phyloP scores from a whole-genome alignment of 768 basidiomycete species.

The Amanita molliuscula region DNA sequence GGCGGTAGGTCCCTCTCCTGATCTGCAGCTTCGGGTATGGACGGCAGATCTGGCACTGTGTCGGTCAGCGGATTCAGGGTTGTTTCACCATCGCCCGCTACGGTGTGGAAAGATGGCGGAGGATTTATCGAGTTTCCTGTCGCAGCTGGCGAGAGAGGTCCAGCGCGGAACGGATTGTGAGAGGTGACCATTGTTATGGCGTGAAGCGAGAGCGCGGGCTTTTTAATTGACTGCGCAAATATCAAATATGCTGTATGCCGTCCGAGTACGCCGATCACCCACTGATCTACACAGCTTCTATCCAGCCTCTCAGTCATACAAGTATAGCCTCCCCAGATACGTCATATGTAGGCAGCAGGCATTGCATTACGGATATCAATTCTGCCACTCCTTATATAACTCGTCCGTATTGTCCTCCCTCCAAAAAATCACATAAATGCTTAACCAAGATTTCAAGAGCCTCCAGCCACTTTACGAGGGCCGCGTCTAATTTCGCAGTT shows the following conservation, averaged over 20 bases:
- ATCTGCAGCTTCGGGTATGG: background rate
- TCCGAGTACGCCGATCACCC: too few species aligned
- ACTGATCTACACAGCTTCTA: too few species aligned
- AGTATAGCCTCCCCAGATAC: too few species aligned
- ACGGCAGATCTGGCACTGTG: background rate
- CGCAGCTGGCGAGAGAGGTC: constrained; percentile 16
- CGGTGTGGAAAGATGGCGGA: constrained; percentile 1
- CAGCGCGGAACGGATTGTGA: constrained; percentile 24
- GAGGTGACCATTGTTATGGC: constrained; percentile 2
- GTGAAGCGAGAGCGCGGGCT: background rate
- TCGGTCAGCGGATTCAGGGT: background rate
- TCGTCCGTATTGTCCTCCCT: constrained; percentile 39
- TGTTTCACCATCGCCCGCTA: background rate
- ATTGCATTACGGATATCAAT: too few species aligned
- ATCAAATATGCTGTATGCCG: too few species aligned
- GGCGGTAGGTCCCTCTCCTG: constrained; percentile 5
- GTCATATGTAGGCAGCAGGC: too few species aligned
- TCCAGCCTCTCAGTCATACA: too few species aligned
- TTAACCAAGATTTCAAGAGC: constrained; percentile 44
- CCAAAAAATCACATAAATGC: constrained; percentile 42
- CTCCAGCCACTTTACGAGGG: constrained; percentile 49
- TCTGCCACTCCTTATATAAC: constrained; percentile 17
- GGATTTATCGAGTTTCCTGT: constrained; percentile 13
- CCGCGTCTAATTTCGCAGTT: constrained; percentile 40
- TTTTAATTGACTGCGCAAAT: background rate